A percentile compares a stretch with the other conserved stretches of the same genome.
These are phyloP conservation scores for Protomyces gravidus DNA, from an alignment of 1,139 yeast genomes.

Conservation along the genomic window DNA sequence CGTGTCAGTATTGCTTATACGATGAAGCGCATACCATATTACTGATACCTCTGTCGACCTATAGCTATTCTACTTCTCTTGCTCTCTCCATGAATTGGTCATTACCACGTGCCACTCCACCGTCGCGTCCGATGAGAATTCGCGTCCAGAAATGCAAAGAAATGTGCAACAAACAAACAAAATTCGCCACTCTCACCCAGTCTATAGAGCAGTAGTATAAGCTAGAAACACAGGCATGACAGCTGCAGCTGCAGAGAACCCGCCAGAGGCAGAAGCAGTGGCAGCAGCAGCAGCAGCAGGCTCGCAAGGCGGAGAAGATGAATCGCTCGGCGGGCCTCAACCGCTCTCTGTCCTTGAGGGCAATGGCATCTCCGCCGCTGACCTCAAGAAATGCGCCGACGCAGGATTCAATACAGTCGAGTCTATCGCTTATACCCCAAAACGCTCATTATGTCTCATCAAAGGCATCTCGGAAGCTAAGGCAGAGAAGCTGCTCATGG, in stretches of 20 bases:
- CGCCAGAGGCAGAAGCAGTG: neutral
- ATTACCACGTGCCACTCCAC: too few relatives aligned
- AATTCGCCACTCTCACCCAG: too few relatives aligned
- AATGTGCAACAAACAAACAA: too few relatives aligned
- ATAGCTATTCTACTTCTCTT: too few relatives aligned
- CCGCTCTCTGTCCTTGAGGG: constrained; percentile 45
- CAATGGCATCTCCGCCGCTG: constrained; percentile 78
- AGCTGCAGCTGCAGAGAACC: too few relatives aligned
- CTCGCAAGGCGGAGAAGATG: constrained; percentile 31
- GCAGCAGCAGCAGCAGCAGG: neutral
- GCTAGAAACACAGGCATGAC: too few relatives aligned
- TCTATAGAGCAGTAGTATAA: too few relatives aligned
- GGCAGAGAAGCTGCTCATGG: constrained; percentile 77
- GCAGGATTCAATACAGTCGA: constrained; percentile 53
- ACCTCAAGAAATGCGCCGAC: constrained; percentile 71
- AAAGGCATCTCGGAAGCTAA: constrained; percentile 95
- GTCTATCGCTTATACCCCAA: constrained; percentile 45
- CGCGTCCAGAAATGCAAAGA: too few relatives aligned
- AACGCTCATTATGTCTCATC: constrained; percentile 66
- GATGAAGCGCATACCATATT: neutral
- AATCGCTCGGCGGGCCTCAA: constrained; percentile 33
- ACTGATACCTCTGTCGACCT: too few relatives aligned
- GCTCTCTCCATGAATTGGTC: too few relatives aligned
- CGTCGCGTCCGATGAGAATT: too few relatives aligned
- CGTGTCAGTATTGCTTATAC: neutral